Percentiles rank a stretch among this genome's conserved stretches.
Evolutionary conservation across 768 basidiomycete genomes (phyloP).

Genomic region (Russula brevipes): DNA sequence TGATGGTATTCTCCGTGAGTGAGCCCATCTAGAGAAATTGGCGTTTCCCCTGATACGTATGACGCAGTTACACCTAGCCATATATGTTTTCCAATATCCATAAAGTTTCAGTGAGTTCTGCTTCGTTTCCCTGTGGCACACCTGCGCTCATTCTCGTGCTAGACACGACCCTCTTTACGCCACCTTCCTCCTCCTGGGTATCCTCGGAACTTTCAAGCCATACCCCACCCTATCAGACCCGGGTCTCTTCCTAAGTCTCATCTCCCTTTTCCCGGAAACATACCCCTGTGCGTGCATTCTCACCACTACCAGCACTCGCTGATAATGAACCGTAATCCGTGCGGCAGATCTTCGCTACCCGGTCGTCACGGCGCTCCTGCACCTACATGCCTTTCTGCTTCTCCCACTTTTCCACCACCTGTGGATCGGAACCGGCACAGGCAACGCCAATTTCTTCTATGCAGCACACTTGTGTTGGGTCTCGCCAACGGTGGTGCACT

Average conservation of each 20-base stretch:
- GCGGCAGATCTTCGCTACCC: slow-evolving; percentile 77
- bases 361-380: slow-evolving; percentile 74
- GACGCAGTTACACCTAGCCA: slow-evolving; percentile 66
- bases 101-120: slow-evolving; percentile 75
- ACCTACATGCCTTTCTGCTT: slow-evolving; percentile 77
- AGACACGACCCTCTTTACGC: slow-evolving; percentile 87
- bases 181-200: slow-evolving; percentile 65
- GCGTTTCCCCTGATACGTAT: neutral
- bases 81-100: slow-evolving; percentile 76
- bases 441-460: slow-evolving; percentile 98
- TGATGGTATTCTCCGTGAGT: slow-evolving; percentile 87
- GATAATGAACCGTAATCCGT: neutral
- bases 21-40: neutral
- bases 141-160: neutral
- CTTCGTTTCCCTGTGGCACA: neutral
- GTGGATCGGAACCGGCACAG: slow-evolving; percentile 88
- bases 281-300: slow-evolving; percentile 62
- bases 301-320: too few relatives aligned
- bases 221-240: slow-evolving; percentile 90
- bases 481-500: slow-evolving; percentile 80
- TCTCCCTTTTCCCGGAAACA: slow-evolving; percentile 77
- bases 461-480: slow-evolving; percentile 89
- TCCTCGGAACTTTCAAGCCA: slow-evolving; percentile 81
- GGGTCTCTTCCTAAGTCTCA: slow-evolving; percentile 78
- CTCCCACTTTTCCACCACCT: slow-evolving; percentile 88